These are phyloP conservation scores for Lagenaria siceraria DNA, from an alignment of 306 rosid genomes.

Conservation along the genomic window DNA sequence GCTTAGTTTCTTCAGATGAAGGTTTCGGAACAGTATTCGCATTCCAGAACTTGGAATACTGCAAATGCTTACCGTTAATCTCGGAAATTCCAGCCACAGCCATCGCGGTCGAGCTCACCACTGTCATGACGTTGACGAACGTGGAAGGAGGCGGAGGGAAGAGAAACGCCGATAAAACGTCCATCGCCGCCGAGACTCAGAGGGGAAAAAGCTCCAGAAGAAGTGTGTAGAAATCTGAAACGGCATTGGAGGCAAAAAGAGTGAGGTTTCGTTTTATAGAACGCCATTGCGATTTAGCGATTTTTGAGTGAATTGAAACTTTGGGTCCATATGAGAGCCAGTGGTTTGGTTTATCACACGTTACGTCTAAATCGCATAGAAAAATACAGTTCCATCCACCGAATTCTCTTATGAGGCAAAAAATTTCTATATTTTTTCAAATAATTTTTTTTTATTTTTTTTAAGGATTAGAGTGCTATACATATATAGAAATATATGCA, in stretches of 20 bases:
- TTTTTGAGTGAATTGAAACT: not conserved
- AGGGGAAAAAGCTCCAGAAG: not conserved
- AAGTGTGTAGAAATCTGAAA: not conserved
- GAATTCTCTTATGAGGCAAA: too few relatives aligned
- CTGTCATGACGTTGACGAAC: conserved; percentile 34
- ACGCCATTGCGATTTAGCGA: not conserved
- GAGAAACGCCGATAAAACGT: conserved; percentile 10
- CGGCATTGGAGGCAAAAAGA: not conserved
- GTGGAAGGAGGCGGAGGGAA: conserved; percentile 44
- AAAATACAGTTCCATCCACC: too few relatives aligned
- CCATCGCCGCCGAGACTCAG: not conserved
- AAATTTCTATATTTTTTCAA: too few relatives aligned
- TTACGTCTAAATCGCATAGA: not conserved
- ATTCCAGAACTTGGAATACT: conserved; percentile 58
- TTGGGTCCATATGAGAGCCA: not conserved
- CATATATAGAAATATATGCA: too few relatives aligned
- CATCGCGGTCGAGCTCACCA: conserved; percentile 14
- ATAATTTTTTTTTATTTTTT: too few relatives aligned
- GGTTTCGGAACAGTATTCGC: not conserved
- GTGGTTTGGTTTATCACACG: not conserved
- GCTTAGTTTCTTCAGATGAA: not conserved
- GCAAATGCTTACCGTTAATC: conserved; percentile 42
- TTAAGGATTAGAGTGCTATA: too few relatives aligned
- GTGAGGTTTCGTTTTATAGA: not conserved
- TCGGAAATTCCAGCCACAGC: conserved; percentile 32